phyloP scores from a whole-genome alignment of 805 yeast species.

The Naumovozyma baii region DNA sequence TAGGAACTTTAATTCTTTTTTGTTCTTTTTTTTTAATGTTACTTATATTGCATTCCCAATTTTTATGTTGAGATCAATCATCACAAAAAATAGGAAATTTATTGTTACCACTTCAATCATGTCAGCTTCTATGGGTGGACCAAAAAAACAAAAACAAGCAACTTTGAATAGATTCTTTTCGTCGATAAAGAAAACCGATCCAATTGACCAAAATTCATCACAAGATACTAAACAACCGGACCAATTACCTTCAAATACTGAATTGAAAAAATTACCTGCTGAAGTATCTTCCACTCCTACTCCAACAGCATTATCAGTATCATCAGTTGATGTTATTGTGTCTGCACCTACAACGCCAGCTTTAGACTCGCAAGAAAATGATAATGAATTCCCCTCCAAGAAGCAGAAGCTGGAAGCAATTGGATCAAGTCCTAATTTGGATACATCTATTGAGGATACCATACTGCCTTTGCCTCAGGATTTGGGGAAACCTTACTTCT shows the following conservation, averaged over 20 bases:
- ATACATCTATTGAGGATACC: neutral
- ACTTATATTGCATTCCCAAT: neutral
- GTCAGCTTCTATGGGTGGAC: neutral
- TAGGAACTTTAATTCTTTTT: too few species aligned
- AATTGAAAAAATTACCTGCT: neutral
- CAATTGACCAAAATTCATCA: neutral
- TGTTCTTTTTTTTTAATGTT: too few species aligned
- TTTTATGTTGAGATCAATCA: neutral
- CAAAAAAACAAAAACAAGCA: constrained; percentile 15
- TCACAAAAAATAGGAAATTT: neutral
- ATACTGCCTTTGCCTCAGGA: neutral
- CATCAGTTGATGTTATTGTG: neutral
- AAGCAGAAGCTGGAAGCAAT: neutral
- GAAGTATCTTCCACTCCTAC: neutral
- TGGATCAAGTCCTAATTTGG: neutral
- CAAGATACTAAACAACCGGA: neutral
- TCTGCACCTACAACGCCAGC: too few species aligned
- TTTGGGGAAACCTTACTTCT: constrained; percentile 3
- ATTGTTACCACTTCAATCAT: neutral
- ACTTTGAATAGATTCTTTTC: constrained; percentile 28
- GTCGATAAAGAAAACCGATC: constrained; percentile 12
- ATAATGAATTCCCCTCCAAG: too few species aligned
- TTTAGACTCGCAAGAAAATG: too few species aligned
- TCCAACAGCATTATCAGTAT: neutral
- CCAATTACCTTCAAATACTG: neutral